phyloP scores from a whole-genome alignment of 225 moss, liverwort and hornwort genomes.

The Rhytidiadelphus loreus region DNA sequence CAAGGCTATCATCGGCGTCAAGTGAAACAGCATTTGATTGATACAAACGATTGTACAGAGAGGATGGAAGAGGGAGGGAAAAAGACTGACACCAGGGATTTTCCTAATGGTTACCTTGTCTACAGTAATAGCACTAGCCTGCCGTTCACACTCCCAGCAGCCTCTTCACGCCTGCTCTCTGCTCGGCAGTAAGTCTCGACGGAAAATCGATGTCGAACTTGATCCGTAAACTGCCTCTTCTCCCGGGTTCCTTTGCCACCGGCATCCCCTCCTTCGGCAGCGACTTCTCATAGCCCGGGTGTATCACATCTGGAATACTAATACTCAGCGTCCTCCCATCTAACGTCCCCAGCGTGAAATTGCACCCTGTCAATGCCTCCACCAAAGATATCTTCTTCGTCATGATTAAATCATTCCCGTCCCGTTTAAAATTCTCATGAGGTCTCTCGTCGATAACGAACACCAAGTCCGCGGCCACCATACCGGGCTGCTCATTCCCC shows the following conservation, averaged over 20 bases:
- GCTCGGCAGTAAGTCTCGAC: conserved; percentile 65
- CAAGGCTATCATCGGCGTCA: conserved; percentile 7
- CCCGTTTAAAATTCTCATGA: conserved; percentile 86
- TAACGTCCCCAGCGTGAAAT: conserved; percentile 60
- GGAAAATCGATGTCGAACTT: conserved; percentile 94
- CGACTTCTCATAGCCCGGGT: conserved; percentile 83
- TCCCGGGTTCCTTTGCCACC: conserved; percentile 91
- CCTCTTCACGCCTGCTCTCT: conserved; percentile 82
- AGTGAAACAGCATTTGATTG: neutral
- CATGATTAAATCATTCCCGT: conserved; percentile 94
- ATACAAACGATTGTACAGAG: conserved; percentile 14
- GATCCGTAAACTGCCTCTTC: conserved; percentile 82
- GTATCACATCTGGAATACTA: conserved; percentile 65
- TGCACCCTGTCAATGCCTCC: conserved; percentile 92
- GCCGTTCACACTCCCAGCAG: conserved; percentile 55
- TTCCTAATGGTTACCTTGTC: conserved; percentile 19
- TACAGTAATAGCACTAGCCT: conserved; percentile 4
- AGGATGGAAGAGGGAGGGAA: neutral
- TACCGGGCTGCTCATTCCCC: conserved; percentile 89
- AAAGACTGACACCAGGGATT: neutral
- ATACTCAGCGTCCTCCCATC: conserved; percentile 84
- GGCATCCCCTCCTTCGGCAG: conserved; percentile 98
- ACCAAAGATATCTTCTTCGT: conserved; percentile 69
- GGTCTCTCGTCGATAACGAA: conserved; percentile 98
- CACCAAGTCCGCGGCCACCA: conserved; percentile 91